Percentiles rank a stretch among this genome's conserved stretches.
phyloP scores from a whole-genome alignment of 768 basidiomycete genomes.

The Botryobasidium botryosum region DNA sequence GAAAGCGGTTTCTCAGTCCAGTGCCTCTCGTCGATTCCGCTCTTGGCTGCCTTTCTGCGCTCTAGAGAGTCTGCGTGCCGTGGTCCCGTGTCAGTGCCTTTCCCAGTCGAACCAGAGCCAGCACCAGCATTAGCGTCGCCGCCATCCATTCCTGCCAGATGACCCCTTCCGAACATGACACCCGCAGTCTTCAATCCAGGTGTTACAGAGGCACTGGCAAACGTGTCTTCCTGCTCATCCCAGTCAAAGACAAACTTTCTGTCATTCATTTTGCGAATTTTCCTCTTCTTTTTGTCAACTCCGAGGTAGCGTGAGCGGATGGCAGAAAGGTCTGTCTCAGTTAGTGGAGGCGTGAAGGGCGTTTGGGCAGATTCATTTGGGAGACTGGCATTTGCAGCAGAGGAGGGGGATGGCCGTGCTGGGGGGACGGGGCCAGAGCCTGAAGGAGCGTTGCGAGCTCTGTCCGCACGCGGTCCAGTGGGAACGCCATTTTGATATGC shows the following conservation, averaged over 20 bases:
- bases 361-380: constrained; percentile 19
- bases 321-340: constrained; percentile 59
- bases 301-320: constrained; percentile 92
- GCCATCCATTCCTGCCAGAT: constrained; percentile 77
- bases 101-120: constrained; percentile 22
- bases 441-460: constrained; percentile 28
- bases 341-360: constrained; percentile 45
- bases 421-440: constrained; percentile 20
- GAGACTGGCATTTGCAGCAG: constrained; percentile 22
- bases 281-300: constrained; percentile 84
- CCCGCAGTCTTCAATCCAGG: constrained; percentile 29
- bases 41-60: constrained; percentile 60
- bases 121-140: constrained; percentile 17
- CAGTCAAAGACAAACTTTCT: constrained; percentile 99
- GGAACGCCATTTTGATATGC: constrained; percentile 51
- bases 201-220: constrained; percentile 27
- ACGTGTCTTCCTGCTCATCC: constrained; percentile 93
- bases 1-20: constrained; percentile 88
- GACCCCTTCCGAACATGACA: constrained; percentile 76
- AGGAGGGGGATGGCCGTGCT: constrained; percentile 23
- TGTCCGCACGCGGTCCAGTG: constrained; percentile 66
- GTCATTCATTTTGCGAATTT: constrained; percentile 87
- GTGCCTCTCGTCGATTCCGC: constrained; percentile 82
- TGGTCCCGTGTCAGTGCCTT: constrained; percentile 19
- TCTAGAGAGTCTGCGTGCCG: constrained; percentile 66